phyloP scores from a whole-genome alignment of 768 basidiomycete genomes.

The Suillus plorans region DNA sequence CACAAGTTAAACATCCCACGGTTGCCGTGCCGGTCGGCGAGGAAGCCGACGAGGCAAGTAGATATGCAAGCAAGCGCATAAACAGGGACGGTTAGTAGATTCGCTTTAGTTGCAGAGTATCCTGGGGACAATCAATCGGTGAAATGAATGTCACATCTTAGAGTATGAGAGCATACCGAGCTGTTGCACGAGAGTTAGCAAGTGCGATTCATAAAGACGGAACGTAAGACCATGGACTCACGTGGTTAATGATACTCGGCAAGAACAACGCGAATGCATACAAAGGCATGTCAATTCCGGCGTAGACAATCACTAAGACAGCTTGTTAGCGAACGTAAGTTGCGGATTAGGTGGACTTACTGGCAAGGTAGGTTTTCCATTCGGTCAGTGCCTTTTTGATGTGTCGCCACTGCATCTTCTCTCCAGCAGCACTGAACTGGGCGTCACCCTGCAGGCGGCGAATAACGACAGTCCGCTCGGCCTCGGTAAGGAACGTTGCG shows the following conservation, averaged over 20 bases:
- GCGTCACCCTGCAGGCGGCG: conserved; percentile 64
- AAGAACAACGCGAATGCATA: conserved; percentile 80
- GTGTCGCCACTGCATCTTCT: conserved; percentile 55
- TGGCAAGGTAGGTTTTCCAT: conserved; percentile 67
- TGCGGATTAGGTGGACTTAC: conserved; percentile 11
- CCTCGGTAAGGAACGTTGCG: conserved; percentile 73
- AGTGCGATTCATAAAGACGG: conserved; percentile 2
- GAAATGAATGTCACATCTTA: not conserved
- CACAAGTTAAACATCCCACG: conserved; percentile 68
- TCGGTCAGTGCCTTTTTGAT: conserved; percentile 60
- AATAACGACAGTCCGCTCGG: conserved; percentile 65
- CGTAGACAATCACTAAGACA: conserved; percentile 53
- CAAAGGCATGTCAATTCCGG: conserved; percentile 60
- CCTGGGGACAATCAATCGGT: conserved; percentile 35
- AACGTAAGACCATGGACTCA: conserved; percentile 28
- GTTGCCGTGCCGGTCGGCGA: conserved; percentile 59
- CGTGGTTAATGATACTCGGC: conserved; percentile 75
- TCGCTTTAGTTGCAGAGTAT: conserved; percentile 68
- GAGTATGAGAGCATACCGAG: conserved; percentile 35
- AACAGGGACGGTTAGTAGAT: conserved; percentile 76
- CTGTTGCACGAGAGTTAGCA: conserved; percentile 21
- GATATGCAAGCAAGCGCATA: conserved; percentile 67
- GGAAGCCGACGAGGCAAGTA: conserved; percentile 63
- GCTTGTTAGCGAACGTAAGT: not conserved
- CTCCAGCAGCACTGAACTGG: conserved; percentile 74